Evolutionary conservation across 108 stramenopile genomes (phyloP).

Genomic region (Chaetoceros muelleri): DNA sequence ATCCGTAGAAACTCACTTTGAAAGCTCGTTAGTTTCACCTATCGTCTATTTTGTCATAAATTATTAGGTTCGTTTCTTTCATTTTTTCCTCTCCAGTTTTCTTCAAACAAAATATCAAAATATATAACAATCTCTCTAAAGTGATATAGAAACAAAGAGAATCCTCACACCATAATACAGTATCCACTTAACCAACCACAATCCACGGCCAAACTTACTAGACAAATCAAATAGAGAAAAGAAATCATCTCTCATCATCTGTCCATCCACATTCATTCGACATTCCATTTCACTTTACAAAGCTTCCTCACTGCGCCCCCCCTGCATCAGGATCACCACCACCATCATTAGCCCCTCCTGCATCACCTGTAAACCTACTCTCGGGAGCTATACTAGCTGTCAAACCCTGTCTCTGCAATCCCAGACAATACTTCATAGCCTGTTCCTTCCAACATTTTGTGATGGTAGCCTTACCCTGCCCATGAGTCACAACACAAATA

Average conservation of each 20-base stretch:
- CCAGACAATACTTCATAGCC: constrained; percentile 83
- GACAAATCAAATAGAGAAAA: background rate
- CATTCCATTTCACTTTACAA: background rate
- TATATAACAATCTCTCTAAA: too few species aligned
- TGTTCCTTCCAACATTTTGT: constrained; percentile 86
- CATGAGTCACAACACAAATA: constrained; percentile 86
- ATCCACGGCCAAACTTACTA: background rate
- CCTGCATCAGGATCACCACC: constrained; percentile 21
- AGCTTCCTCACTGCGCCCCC: background rate
- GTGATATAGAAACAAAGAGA: too few species aligned
- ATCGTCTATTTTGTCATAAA: too few species aligned
- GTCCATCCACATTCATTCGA: background rate
- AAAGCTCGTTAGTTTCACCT: too few species aligned
- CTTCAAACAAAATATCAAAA: too few species aligned
- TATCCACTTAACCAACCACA: background rate
- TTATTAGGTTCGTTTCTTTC: too few species aligned
- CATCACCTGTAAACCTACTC: constrained; percentile 68
- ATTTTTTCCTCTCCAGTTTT: too few species aligned
- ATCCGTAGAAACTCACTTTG: too few species aligned
- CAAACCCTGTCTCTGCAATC: constrained; percentile 80
- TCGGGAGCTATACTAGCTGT: constrained; percentile 92
- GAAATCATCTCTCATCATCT: background rate
- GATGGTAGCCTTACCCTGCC: constrained; percentile 86
- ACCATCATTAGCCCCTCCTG: constrained; percentile 49
- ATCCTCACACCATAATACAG: too few species aligned